Evolutionary conservation across 306 rosid genomes (phyloP).

Genomic region (Cicer pinnatifidum): DNA sequence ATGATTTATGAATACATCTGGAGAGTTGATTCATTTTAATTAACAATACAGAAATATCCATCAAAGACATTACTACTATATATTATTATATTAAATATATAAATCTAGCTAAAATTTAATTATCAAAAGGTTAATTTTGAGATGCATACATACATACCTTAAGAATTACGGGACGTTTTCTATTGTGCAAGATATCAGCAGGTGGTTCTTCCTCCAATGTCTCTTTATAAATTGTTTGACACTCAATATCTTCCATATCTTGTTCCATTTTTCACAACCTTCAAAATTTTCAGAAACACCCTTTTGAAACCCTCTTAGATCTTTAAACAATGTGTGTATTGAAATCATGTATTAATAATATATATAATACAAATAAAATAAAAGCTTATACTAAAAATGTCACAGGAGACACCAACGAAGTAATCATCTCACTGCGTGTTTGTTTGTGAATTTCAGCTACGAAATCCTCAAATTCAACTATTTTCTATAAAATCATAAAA

Average conservation of each 20-base stretch:
- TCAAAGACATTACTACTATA: background rate
- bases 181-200: slow-evolving; percentile 45
- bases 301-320: slow-evolving; percentile 32
- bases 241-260: slow-evolving; percentile 59
- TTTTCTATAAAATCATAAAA: slow-evolving; percentile 24
- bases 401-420: background rate
- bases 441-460: slow-evolving; percentile 17
- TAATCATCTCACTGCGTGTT: slow-evolving; percentile 1
- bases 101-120: background rate
- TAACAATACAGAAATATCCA: background rate
- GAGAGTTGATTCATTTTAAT: background rate
- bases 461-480: background rate
- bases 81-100: background rate
- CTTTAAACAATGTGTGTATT: background rate
- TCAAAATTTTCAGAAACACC: slow-evolving; percentile 17
- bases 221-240: slow-evolving; percentile 37
- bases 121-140: background rate
- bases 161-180: slow-evolving; percentile 50
- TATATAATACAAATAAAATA: background rate
- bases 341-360: background rate
- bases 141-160: slow-evolving; percentile 50
- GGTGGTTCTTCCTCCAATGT: slow-evolving; percentile 19
- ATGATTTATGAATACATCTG: background rate
- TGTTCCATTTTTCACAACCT: slow-evolving; percentile 38
- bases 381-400: slow-evolving; percentile 1